phyloP scores from a whole-genome alignment of 306 rosid genomes.

The Fragaria iinumae region DNA sequence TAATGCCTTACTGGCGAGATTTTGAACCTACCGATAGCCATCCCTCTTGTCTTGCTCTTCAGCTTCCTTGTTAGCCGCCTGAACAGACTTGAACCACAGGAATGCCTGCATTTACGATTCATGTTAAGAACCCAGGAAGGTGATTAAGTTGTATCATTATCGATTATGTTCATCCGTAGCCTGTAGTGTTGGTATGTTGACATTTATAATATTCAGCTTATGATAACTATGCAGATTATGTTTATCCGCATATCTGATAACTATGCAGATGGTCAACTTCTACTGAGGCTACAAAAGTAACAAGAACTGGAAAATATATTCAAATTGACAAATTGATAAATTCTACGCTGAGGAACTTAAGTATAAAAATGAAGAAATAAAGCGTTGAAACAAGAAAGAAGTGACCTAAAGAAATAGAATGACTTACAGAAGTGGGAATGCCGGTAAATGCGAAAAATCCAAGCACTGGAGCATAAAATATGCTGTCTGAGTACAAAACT shows the following conservation, averaged over 20 bases:
- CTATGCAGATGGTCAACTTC: slow-evolving; percentile 6
- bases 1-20: not conserved
- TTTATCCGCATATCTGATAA: not conserved
- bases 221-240: not conserved
- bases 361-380: not conserved
- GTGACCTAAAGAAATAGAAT: not conserved
- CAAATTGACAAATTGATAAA: not conserved
- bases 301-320: not conserved
- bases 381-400: not conserved
- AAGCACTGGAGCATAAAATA: slow-evolving; percentile 85
- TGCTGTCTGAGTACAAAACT: slow-evolving; percentile 63
- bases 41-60: slow-evolving; percentile 95
- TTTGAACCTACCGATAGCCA: slow-evolving; percentile 54
- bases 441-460: slow-evolving; percentile 88
- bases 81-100: slow-evolving; percentile 86
- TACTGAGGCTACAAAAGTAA: not conserved
- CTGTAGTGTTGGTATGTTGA: not conserved
- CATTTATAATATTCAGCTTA: not conserved
- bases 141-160: not conserved
- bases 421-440: slow-evolving; percentile 77
- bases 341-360: no score
- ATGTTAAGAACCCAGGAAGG: slow-evolving; percentile 14
- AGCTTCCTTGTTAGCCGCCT: slow-evolving; percentile 91
- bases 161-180: not conserved
- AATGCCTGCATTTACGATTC: slow-evolving; percentile 54